These are phyloP conservation scores for Acidomyces sp. DNA, from an alignment of 495 filamentous ascomycete species.

Conservation along the genomic window DNA sequence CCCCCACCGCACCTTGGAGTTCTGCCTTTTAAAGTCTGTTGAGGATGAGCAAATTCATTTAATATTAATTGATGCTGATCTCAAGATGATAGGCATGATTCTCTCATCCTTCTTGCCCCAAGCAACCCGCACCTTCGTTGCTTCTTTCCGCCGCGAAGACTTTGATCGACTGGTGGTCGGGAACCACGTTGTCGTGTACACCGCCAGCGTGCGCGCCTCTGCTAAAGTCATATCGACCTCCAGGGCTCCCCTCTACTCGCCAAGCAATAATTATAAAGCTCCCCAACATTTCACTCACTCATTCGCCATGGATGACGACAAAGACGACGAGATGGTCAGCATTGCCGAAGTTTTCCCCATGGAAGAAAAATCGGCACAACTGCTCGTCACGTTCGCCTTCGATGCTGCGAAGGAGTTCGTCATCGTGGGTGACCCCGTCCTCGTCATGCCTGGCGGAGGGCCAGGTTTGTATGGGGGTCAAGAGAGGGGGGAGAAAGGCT, in stretches of 20 bases:
- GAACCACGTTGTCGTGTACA: slow-evolving; percentile 63
- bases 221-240: slow-evolving; percentile 52
- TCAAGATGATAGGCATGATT: no score
- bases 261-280: slow-evolving; percentile 15
- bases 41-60: no score
- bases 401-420: slow-evolving; percentile 71
- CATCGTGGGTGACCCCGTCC: slow-evolving; percentile 61
- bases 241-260: slow-evolving; percentile 24
- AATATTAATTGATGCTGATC: no score
- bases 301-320: slow-evolving; percentile 50
- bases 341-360: slow-evolving; percentile 25
- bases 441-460: slow-evolving; percentile 58
- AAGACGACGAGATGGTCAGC: slow-evolving; percentile 28
- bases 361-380: slow-evolving; percentile 19
- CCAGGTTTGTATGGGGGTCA: slow-evolving; percentile 34
- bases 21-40: slow-evolving; percentile 41
- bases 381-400: slow-evolving; percentile 64
- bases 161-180: slow-evolving; percentile 35
- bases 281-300: slow-evolving; percentile 32
- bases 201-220: slow-evolving; percentile 70
- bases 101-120: slow-evolving; percentile 43
- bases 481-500: slow-evolving; percentile 43
- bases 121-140: slow-evolving; percentile 42
- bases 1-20: slow-evolving; percentile 21
- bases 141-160: slow-evolving; percentile 24